These are phyloP conservation scores for Capronia coronata DNA, from an alignment of 2,329 filamentous ascomycete genomes.

Conservation along the genomic window DNA sequence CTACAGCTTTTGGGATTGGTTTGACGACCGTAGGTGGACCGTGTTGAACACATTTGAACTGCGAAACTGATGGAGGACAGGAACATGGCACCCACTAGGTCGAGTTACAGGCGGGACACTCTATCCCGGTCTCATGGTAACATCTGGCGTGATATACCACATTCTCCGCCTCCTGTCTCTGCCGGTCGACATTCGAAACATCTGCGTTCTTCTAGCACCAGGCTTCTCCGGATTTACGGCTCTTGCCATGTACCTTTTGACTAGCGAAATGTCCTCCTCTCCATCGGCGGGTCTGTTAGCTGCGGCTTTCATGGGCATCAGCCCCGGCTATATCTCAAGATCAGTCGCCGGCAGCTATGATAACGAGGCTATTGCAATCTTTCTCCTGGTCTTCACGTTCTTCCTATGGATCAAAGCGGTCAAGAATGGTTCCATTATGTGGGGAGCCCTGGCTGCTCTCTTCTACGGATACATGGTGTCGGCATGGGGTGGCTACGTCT, in stretches of 20 bases:
- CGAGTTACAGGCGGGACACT: conserved; percentile 98
- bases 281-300: conserved; percentile 91
- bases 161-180: conserved; percentile 79
- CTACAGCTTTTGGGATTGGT: conserved; percentile 99
- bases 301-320: conserved; percentile 93
- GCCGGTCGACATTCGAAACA: conserved; percentile 96
- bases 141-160: conserved; percentile 94
- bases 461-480: conserved; percentile 99
- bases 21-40: conserved; percentile 69
- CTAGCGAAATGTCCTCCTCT: conserved; percentile 94
- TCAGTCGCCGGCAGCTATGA: conserved; percentile 98
- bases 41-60: background rate
- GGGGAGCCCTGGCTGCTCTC: conserved; percentile 86
- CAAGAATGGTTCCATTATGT: conserved; percentile 93
- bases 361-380: conserved; percentile 99
- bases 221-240: conserved; percentile 92
- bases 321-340: conserved; percentile 93
- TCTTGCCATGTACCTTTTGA: conserved; percentile 86
- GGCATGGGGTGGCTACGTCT: conserved; percentile 98
- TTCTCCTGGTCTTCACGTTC: conserved; percentile 96
- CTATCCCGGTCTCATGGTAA: conserved; percentile 98
- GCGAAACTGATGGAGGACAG: conserved; percentile 35
- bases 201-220: conserved; percentile 92
- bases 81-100: conserved; percentile 97
- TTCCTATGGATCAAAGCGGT: conserved; percentile 98